Base-by-base conservation (phyloP, 2,329 filamentous ascomycete species). In the Colletotrichum magnum region DNA sequence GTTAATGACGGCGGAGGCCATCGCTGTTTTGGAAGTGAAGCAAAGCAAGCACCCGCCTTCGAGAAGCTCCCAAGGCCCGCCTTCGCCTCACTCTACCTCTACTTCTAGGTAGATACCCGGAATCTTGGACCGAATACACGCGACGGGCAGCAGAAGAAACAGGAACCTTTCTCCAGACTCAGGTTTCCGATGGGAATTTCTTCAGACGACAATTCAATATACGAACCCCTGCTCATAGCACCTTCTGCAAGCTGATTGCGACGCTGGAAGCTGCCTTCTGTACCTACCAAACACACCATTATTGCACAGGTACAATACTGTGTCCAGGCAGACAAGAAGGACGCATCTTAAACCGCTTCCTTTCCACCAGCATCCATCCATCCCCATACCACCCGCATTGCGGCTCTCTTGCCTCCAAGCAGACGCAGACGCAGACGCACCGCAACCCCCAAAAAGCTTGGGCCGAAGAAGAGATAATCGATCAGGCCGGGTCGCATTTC, bases 201-300 rank as follows among this genome's bases (percentile, higher is more conserved):
- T 64, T 67, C 32, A 52, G 64, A 67, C 52, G 64, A 67, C 51
- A 26, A 59, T 39, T 63, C 47, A 63, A 51, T n/a, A 43, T 15
- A 43, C 36, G 58, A 67, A 67, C 64, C 64, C 64, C 43, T 67
- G 64, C 58, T 54, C 58, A 57, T 63, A 57, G 64, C 52, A 67
- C 51, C 48, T 12, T 36, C 43, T 43, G 43, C 26, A 51, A 63
- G 51, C 48, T 28, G 36, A 9, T 39, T 15, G 45, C 18, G n/a
- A 48, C 51, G 7, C 12, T 13, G 26, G 16, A 36, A 54, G 26
- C 13, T 50, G 13, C 6, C 6, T 32, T 32, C 28, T 32, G 32
- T 36, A 36, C 21, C 21, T 24, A 36, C 18, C 41, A 26, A 7
- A 18, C 18, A 18, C 18, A 18, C 18, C 5, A 18, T 10, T 16